A percentile compares a stretch with the other conserved stretches of the same genome.
Evolutionary conservation across 2,329 filamentous ascomycete species (phyloP).

Genomic region (Eutypa lata): DNA sequence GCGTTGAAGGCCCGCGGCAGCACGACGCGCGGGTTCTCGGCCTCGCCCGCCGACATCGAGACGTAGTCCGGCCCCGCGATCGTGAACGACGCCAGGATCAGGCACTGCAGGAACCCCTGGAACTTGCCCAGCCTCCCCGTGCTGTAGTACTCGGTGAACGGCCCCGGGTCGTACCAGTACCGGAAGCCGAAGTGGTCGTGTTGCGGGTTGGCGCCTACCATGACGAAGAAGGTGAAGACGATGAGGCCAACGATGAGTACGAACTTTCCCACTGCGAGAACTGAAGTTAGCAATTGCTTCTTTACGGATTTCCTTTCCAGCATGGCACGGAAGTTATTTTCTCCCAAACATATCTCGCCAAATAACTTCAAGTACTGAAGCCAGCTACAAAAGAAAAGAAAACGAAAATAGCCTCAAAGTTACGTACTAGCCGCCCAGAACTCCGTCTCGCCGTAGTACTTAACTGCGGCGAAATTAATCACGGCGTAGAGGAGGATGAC

Average conservation of each 20-base stretch:
- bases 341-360: too few relatives aligned
- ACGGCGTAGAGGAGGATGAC: slow-evolving; percentile 49
- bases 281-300: too few relatives aligned
- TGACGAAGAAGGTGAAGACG: slow-evolving; percentile 75
- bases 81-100: slow-evolving; percentile 68
- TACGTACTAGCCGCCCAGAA: slow-evolving; percentile 71
- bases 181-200: slow-evolving; percentile 71
- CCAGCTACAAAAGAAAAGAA: too few relatives aligned
- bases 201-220: slow-evolving; percentile 77
- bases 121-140: slow-evolving; percentile 66
- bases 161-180: slow-evolving; percentile 64
- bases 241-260: slow-evolving; percentile 69
- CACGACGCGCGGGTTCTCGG: slow-evolving; percentile 65
- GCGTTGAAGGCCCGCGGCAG: slow-evolving; percentile 75
- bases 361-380: too few relatives aligned
- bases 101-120: slow-evolving; percentile 72
- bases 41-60: slow-evolving; percentile 62
- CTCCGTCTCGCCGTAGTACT: slow-evolving; percentile 74
- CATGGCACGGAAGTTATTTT: too few relatives aligned
- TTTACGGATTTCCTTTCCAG: too few relatives aligned
- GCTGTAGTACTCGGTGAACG: slow-evolving; percentile 65
- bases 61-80: slow-evolving; percentile 61
- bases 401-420: too few relatives aligned
- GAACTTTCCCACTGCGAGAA: slow-evolving; percentile 72
- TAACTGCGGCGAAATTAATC: slow-evolving; percentile 70